These are phyloP conservation scores for Urtica urens DNA, from an alignment of 306 rosid genomes.

Conservation along the genomic window DNA sequence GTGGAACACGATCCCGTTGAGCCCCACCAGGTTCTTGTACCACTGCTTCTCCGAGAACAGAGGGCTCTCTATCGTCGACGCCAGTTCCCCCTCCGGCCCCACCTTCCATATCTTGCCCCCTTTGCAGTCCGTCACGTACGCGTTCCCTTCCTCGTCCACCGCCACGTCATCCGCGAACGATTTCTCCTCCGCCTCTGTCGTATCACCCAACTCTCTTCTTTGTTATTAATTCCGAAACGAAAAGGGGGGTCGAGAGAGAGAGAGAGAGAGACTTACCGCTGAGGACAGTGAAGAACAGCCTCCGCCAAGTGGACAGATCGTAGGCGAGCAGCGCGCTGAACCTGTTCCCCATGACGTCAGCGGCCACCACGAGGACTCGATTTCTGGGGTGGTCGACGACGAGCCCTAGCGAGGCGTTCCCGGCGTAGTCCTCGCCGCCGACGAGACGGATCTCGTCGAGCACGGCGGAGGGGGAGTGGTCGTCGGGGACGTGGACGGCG, in stretches of 20 bases:
- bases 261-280: slow-evolving; percentile 16
- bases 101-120: slow-evolving; percentile 76
- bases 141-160: slow-evolving; percentile 76
- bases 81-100: slow-evolving; percentile 50
- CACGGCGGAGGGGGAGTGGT: slow-evolving; percentile 12
- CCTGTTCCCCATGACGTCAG: slow-evolving; percentile 40
- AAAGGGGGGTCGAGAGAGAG: not conserved
- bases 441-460: slow-evolving; percentile 39
- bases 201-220: no score
- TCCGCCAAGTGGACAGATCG: slow-evolving; percentile 61
- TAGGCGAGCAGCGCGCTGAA: slow-evolving; percentile 58
- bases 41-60: slow-evolving; percentile 56
- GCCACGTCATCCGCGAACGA: slow-evolving; percentile 75
- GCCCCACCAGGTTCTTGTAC: slow-evolving; percentile 64
- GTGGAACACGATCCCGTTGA: slow-evolving; percentile 84
- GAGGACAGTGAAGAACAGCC: slow-evolving; percentile 61
- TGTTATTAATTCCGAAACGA: no score
- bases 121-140: slow-evolving; percentile 61
- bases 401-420: slow-evolving; percentile 63
- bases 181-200: slow-evolving; percentile 74
- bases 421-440: slow-evolving; percentile 39
- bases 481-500: slow-evolving; percentile 29
- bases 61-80: slow-evolving; percentile 49
- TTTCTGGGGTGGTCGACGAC: slow-evolving; percentile 45
- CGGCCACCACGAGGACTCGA: slow-evolving; percentile 48